Base-by-base conservation (phyloP, 208 protist species). In the Leishmania braziliensis region DNA sequence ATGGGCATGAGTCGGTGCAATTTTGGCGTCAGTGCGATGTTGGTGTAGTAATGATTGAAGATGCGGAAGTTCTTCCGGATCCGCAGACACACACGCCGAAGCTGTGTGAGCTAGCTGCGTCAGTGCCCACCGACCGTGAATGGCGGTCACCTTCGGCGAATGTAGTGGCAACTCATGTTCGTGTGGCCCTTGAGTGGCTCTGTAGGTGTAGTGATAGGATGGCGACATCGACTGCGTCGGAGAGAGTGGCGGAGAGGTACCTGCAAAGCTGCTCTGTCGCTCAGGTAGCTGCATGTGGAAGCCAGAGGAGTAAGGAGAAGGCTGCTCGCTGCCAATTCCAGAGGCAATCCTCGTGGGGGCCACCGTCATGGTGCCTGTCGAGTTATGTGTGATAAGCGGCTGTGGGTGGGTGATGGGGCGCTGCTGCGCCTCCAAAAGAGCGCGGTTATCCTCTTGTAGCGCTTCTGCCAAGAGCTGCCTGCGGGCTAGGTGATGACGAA, bases 91-190 rank as follows among this genome's bases (percentile, higher is more conserved):
- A n/a, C 29, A 26, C 3, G 8, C n/a, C n/a, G 62, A 56, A 1
- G 51, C 8, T 18, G 29, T 29, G 48, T 62, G 3, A 1, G 20
- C 5, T 12, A 43, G 6, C 3, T 77, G 73, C 70, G 23, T 29
- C 53, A 58, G 51, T 46, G 39, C 69, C 9, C 63, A n/a, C 5
- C 36, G 51, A 12, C 78, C 79, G 23, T 74, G 50, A 76, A 76
- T 26, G 4, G 75, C 75, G 3, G 36, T 53, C 26, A 36, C 69
- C 18, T 75, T 72, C 14, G 50, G 70, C 0, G 62, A 18, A 51
- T 88, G 79, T 0, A 84, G 68, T 8, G 75, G 81, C 20, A 85
- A 78, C 10, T 82, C 75, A 53, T 87, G 76, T 2, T 62, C 29
- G 0, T 75, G 33, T 26, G 29, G 12, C 36, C 14, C 65, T 70